A percentile compares a stretch with the other conserved stretches of the same genome.
Evolutionary conservation across 805 yeast genomes (phyloP).

Genomic region (Tetrapisispora arboricola): DNA sequence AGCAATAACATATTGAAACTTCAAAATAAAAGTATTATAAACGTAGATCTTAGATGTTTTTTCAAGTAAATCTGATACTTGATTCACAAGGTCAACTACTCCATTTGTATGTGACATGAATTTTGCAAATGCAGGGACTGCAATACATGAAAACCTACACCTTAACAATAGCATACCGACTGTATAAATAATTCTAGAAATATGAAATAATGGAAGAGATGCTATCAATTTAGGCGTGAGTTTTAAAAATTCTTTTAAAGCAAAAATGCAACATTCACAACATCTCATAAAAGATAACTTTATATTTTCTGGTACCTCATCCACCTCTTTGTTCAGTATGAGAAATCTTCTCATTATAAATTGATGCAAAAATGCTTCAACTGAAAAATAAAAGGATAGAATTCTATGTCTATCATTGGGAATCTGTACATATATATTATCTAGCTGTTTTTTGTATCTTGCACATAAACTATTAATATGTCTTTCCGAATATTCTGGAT

Average conservation of each 20-base stretch:
- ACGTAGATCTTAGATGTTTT: constrained; percentile 29
- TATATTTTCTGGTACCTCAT: constrained; percentile 22
- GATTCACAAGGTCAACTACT: constrained; percentile 28
- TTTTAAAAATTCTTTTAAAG: constrained; percentile 39
- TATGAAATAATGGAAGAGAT: constrained; percentile 45
- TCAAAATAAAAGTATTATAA: constrained; percentile 41
- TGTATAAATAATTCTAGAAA: constrained; percentile 50
- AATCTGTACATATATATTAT: constrained; percentile 32
- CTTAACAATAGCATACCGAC: constrained; percentile 50
- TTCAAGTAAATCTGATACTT: constrained; percentile 19
- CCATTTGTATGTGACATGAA: constrained; percentile 39
- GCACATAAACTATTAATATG: constrained; percentile 11
- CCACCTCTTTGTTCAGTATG: constrained; percentile 3
- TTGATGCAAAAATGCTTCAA: constrained; percentile 58
- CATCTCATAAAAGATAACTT: constrained; percentile 40
- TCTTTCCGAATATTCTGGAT: constrained; percentile 10
- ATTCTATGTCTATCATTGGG: constrained; percentile 32
- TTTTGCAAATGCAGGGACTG: constrained; percentile 36
- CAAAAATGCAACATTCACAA: constrained; percentile 42
- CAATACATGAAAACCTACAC: constrained; percentile 43
- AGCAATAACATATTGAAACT: constrained; percentile 45
- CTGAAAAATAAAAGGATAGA: constrained; percentile 46
- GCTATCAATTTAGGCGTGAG: constrained; percentile 40
- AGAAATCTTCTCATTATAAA: constrained; percentile 30
- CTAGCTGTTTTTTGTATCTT: constrained; percentile 43